These are phyloP conservation scores for Cryptococcus sp. DNA, from an alignment of 1,284 basidiomycete genomes.

Conservation along the genomic window DNA sequence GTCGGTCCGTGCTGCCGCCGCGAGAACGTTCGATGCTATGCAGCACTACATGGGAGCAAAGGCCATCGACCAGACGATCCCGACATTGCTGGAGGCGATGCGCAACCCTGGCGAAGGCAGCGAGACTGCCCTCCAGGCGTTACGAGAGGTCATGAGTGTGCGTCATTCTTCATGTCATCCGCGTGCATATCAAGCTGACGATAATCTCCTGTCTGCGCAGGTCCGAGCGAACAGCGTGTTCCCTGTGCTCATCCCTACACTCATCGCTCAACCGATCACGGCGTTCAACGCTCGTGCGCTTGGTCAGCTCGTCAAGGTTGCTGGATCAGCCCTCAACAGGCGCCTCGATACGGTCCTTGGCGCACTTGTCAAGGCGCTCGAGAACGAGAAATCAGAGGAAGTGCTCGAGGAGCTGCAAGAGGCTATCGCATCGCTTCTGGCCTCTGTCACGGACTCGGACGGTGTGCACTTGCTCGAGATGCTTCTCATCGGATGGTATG, in stretches of 20 bases:
- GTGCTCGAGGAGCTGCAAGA: constrained; percentile 71
- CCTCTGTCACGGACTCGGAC: constrained; percentile 77
- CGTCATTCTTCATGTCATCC: constrained; percentile 41
- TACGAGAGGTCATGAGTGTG: constrained; percentile 92
- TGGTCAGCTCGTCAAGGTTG: constrained; percentile 86
- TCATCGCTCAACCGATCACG: constrained; percentile 87
- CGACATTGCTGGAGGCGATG: constrained; percentile 89
- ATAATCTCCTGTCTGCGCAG: constrained; percentile 51
- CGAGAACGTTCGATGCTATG: constrained; percentile 88
- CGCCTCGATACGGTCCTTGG: constrained; percentile 74
- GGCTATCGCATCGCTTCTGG: constrained; percentile 71
- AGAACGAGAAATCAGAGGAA: constrained; percentile 66
- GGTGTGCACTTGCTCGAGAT: constrained; percentile 87
- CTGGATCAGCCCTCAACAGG: constrained; percentile 83
- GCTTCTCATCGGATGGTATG: constrained; percentile 82
- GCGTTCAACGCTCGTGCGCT: constrained; percentile 95
- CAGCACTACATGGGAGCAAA: constrained; percentile 83
- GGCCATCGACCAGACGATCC: constrained; percentile 96
- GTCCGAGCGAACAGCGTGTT: constrained; percentile 91
- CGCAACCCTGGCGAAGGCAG: constrained; percentile 86
- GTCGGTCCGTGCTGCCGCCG: constrained; percentile 87
- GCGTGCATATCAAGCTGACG: background rate
- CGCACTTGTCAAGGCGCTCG: constrained; percentile 70
- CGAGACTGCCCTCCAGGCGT: constrained; percentile 86
- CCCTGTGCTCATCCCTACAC: constrained; percentile 94